Base-by-base conservation (phyloP, 768 basidiomycete species). In the Mycena crocata region DNA sequence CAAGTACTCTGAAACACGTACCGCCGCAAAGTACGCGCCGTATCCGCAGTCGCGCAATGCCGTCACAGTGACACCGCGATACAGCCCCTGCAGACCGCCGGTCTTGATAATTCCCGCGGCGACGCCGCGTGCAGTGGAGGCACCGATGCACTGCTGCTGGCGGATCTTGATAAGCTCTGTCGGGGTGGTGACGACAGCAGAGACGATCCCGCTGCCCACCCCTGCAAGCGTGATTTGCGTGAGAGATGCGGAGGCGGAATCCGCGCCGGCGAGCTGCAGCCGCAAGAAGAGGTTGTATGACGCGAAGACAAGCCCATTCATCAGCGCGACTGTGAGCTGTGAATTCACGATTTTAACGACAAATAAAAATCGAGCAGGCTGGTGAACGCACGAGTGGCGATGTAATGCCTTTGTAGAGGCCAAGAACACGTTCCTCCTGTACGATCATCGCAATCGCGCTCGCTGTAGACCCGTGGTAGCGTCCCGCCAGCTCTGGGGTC, bases 91-190 rank as follows among this genome's bases (percentile, higher is more conserved):
- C 19, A 93, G 23, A 1, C 93, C 93, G 24, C 84, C 79, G 52
- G 80, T 78, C 48, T 78, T 80, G 51, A 89, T 80, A 30, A 95
- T 89, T 54, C 83, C 76, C 45, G 81, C 75, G 4, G 88, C 84
- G n/a, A 95, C 84, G 24, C 81, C 78, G 13, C 81, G 73, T 0
- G 88, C 85, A 24, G 86, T 87, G 9, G 85, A 80, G 56, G 79
- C 5, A 76, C 49, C 80, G 72, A 51, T 88, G 75, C 58, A 85
- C 77, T 32, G 87, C 84, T 94, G 93, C 70, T 93, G 92, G 35
- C 91, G 86, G 75, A 96, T 94, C 83, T 97, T 97, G 80, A 97
- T 84, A 1, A 96, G 85, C 69, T 97, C 96, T 10, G 90, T 93
- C 0, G 95, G 95, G 1, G 92, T 90, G 3, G 93, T 93, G 61